Evolutionary conservation across 345 rosid genomes (phyloP), one percentile per base, ranked within the genome.

Genomic region (Brassica cretica): DNA sequence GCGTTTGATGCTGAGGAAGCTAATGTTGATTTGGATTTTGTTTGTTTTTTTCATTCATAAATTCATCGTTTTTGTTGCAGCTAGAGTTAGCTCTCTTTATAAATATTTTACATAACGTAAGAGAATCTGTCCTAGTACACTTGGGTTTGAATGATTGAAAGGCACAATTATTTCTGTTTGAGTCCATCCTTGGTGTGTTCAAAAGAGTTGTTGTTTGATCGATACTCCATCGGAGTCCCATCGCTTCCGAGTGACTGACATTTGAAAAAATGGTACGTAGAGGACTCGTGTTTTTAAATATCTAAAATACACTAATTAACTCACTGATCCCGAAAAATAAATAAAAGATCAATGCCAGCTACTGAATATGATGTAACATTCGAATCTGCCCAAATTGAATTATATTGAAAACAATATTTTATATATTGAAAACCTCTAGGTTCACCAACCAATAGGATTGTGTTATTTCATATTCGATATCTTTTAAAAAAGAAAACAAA

Each of bases 161-260:
- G 56, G 56, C 10, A 35, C 41, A 35, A 35, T 35, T 35, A 35
- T 35, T 35, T 35, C 8, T 35, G 41, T 35, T 35, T 7, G 55
- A 73, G 35, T 64, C n/a, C 5, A 72, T 15, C 68, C 30, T 16
- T 51, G 59, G 61, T 75, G 30, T 49, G 72, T 41, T 24, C 49
- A 63, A 41, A 76, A 67, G 60, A 27, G 33, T 75, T 19, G 55
- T 75, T 75, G 78, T 66, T 67, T 58, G 78, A 24, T 67, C 44
- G 33, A 16, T 58, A 39, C 71, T 24, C 18, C 53, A 35, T 24
- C 18, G 24, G 64, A 67, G 44, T 44, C 60, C 5, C 32, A 58
- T 39, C 30, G 8, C n/a, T 37, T 41, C 66, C 27, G 15, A 58
- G 58, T 73, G 56, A 16, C 41, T 67, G 78, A 60, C 62, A 44